These are phyloP conservation scores for Amanita pseudoporphyria DNA, from an alignment of 768 basidiomycete genomes.

Conservation along the genomic window DNA sequence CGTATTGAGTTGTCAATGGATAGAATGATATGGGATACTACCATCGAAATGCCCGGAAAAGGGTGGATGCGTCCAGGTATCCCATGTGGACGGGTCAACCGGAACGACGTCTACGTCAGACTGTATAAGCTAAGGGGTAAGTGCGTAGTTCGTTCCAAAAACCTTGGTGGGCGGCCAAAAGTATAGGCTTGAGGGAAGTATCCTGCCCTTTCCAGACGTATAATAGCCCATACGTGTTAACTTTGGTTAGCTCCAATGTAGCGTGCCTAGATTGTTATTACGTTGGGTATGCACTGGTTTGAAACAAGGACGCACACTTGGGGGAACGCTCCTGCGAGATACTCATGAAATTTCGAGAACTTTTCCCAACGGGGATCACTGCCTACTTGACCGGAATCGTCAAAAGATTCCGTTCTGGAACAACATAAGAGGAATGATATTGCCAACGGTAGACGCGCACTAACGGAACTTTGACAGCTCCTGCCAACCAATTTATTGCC, in stretches of 20 bases:
- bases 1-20: neutral
- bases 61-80: constrained; percentile 46
- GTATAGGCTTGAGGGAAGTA: constrained; percentile 51
- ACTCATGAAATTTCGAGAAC: constrained; percentile 44
- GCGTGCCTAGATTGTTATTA: constrained; percentile 33
- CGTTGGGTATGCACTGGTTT: neutral
- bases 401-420: constrained; percentile 45
- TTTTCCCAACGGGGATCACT: constrained; percentile 46
- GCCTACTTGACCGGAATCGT: constrained; percentile 37
- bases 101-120: constrained; percentile 46
- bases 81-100: constrained; percentile 38
- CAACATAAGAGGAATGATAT: too few relatives aligned
- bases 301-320: constrained; percentile 38
- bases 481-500: constrained; percentile 23
- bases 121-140: constrained; percentile 1
- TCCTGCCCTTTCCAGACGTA: constrained; percentile 67
- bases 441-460: constrained; percentile 1
- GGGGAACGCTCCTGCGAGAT: constrained; percentile 45
- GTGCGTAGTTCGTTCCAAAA: neutral
- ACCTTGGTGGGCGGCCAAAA: constrained; percentile 66
- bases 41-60: constrained; percentile 51
- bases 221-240: constrained; percentile 71
- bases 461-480: constrained; percentile 23
- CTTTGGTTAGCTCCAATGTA: constrained; percentile 50
- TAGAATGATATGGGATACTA: constrained; percentile 9